Evolutionary conservation across 495 filamentous ascomycete species (phyloP).

Genomic region (Parathielavia hyrcaniae): DNA sequence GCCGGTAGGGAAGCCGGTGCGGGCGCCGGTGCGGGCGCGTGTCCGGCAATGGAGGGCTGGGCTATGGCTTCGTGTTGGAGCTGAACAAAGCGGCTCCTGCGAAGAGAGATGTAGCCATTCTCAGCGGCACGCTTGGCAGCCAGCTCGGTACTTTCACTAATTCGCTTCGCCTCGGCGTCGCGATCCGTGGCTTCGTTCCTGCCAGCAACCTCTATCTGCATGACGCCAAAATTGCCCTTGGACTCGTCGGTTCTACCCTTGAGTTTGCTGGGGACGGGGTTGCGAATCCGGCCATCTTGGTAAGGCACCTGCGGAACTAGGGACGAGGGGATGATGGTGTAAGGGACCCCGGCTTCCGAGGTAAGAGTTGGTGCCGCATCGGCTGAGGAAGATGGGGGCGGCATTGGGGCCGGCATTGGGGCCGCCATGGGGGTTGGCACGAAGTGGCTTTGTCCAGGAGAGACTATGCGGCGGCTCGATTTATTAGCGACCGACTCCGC

Average conservation of each 20-base stretch:
- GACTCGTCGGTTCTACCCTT: conserved; percentile 53
- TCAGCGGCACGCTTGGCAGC: conserved; percentile 48
- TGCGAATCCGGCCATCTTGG: conserved; percentile 50
- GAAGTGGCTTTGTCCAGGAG: conserved; percentile 7
- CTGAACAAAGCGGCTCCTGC: conserved; percentile 40
- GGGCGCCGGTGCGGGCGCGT: not conserved
- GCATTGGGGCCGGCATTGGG: conserved; percentile 23
- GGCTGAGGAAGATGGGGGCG: conserved; percentile 16
- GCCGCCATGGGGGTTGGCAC: conserved; percentile 6
- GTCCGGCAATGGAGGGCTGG: conserved; percentile 24
- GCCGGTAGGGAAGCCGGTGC: no score
- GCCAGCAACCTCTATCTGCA: conserved; percentile 48
- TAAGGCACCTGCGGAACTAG: conserved; percentile 24
- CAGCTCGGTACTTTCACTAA: conserved; percentile 50
- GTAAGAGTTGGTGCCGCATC: conserved; percentile 3
- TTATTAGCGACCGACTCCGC: conserved; percentile 13
- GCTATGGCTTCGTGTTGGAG: conserved; percentile 24
- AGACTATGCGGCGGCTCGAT: conserved; percentile 10
- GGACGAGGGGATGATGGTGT: conserved; percentile 18
- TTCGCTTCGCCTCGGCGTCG: conserved; percentile 49
- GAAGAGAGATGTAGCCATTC: conserved; percentile 46
- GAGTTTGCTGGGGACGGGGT: conserved; percentile 52
- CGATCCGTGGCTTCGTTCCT: conserved; percentile 42
- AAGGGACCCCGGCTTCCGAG: conserved; percentile 6
- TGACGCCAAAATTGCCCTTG: conserved; percentile 53